A percentile compares a stretch with the other conserved stretches of the same genome.
phyloP scores from a whole-genome alignment of 768 basidiomycete species.

The Lentinula sp. region DNA sequence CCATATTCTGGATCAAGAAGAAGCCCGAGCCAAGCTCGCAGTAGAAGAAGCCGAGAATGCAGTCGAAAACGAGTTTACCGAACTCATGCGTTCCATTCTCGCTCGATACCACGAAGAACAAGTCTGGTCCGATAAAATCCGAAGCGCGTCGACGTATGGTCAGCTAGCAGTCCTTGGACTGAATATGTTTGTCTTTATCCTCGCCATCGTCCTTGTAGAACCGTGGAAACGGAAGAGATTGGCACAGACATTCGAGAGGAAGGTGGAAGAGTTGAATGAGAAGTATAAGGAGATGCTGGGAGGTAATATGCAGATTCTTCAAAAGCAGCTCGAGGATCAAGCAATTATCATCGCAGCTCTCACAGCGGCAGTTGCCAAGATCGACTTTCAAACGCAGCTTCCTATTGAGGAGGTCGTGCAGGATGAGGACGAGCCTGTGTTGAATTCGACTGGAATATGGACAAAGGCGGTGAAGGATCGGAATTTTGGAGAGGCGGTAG shows the following conservation, averaged over 20 bases:
- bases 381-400: neutral
- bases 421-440: constrained; percentile 2
- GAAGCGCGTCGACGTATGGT: constrained; percentile 92
- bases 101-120: constrained; percentile 97
- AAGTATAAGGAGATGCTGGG: constrained; percentile 48
- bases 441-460: neutral
- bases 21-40: constrained; percentile 58
- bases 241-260: constrained; percentile 84
- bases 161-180: constrained; percentile 79
- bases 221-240: constrained; percentile 91
- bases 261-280: constrained; percentile 60
- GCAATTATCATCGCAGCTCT: constrained; percentile 19
- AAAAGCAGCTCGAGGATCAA: constrained; percentile 43
- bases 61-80: constrained; percentile 83
- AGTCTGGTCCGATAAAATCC: constrained; percentile 96
- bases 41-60: constrained; percentile 68
- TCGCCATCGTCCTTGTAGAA: constrained; percentile 88
- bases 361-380: neutral
- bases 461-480: constrained; percentile 5
- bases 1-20: constrained; percentile 80
- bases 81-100: constrained; percentile 83
- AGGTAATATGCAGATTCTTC: constrained; percentile 41
- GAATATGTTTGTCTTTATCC: constrained; percentile 85
- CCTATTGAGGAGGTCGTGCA: neutral
- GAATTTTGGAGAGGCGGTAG: constrained; percentile 7